These are phyloP conservation scores for Lanmaoa pseudosensibilis DNA, from an alignment of 768 basidiomycete genomes.

Conservation along the genomic window DNA sequence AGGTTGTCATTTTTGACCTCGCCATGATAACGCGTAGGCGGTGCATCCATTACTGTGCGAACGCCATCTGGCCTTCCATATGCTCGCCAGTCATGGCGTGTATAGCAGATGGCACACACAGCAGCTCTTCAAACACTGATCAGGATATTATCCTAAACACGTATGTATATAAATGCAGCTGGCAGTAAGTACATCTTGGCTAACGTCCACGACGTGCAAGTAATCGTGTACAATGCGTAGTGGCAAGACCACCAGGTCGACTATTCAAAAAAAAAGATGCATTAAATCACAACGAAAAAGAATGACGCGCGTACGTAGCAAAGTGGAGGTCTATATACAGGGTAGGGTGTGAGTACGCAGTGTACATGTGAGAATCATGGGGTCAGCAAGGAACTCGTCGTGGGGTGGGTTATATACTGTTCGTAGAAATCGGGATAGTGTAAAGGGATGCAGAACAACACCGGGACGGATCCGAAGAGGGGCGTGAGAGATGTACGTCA, in stretches of 20 bases:
- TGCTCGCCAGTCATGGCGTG: too few species aligned
- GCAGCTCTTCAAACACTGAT: too few species aligned
- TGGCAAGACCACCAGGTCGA: background rate
- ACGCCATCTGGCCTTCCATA: too few species aligned
- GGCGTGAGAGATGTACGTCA: background rate
- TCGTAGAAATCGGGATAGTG: background rate
- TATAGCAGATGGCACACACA: too few species aligned
- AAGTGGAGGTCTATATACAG: too few species aligned
- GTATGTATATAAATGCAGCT: background rate
- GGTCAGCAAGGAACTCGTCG: background rate
- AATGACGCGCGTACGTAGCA: background rate
- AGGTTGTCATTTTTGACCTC: too few species aligned
- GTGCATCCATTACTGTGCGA: too few species aligned
- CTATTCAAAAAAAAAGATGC: background rate
- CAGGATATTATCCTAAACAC: background rate
- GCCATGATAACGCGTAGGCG: too few species aligned
- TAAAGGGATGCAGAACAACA: too few species aligned
- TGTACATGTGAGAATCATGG: background rate
- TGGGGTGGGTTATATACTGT: background rate
- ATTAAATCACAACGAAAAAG: background rate
- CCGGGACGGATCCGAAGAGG: background rate
- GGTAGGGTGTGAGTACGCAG: background rate
- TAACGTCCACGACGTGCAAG: background rate
- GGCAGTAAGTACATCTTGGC: background rate
- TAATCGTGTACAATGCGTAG: background rate